These are phyloP conservation scores for Chlorella sp. DNA, from an alignment of 139 green algal species.

Conservation along the genomic window DNA sequence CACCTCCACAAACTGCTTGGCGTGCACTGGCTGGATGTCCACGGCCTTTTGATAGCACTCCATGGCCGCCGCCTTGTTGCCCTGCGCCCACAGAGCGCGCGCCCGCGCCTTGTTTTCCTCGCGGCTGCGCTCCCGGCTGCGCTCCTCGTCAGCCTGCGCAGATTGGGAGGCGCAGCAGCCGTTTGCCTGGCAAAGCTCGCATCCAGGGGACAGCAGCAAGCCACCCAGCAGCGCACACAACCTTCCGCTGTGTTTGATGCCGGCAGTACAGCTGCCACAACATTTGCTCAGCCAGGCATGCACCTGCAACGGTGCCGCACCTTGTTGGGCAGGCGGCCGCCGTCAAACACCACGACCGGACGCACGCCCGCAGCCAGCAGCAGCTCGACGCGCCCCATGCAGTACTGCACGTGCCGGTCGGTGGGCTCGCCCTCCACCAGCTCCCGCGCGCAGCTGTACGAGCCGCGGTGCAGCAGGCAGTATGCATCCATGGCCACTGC, in stretches of 20 bases:
- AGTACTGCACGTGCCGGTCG: conserved; percentile 93
- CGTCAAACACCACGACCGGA: conserved; percentile 96
- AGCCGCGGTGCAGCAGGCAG: conserved; percentile 92
- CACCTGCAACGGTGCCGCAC: no score
- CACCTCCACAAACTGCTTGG: conserved; percentile 79
- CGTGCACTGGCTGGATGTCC: conserved; percentile 87
- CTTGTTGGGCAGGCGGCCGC: conserved; percentile 91
- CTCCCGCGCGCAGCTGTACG: conserved; percentile 88
- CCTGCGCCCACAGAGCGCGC: conserved; percentile 53
- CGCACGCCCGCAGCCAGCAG: conserved; percentile 75
- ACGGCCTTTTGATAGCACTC: conserved; percentile 90
- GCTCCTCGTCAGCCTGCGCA: conserved; percentile 73
- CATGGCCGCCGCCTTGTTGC: conserved; percentile 80
- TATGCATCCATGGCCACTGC: conserved; percentile 94
- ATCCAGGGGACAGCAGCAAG: no score
- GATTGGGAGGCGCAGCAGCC: no score
- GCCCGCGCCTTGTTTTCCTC: conserved; percentile 39
- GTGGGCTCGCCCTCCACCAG: conserved; percentile 81
- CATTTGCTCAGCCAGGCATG: no score
- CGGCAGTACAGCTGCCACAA: no score
- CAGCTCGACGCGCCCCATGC: conserved; percentile 82
- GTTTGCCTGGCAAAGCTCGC: no score
- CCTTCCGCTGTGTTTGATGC: no score
- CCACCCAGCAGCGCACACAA: no score
- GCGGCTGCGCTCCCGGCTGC: conserved; percentile 55